Evolutionary conservation across 768 basidiomycete genomes (phyloP).

Genomic region (Pleurotus salmoneostramineus): DNA sequence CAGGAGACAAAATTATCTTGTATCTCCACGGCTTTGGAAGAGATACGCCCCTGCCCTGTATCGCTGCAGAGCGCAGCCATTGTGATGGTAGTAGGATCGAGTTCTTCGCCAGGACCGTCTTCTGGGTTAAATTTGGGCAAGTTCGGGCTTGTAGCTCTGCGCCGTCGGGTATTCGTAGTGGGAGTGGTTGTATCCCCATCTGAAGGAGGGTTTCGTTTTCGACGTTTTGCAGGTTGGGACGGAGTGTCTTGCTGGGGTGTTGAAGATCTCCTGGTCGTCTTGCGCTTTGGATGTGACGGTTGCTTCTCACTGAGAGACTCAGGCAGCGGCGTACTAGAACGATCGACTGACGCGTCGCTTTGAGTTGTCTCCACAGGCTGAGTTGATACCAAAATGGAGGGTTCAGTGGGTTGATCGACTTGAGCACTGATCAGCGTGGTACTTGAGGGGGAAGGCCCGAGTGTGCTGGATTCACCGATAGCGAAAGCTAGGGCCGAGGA

Average conservation of each 20-base stretch:
- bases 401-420: no score
- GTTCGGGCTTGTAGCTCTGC: constrained; percentile 43
- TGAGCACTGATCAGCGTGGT: no score
- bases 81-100: constrained; percentile 81
- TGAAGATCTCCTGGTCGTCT: constrained; percentile 5
- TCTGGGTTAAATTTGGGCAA: constrained; percentile 53
- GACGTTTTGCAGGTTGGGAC: background rate
- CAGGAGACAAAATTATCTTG: constrained; percentile 66
- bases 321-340: background rate
- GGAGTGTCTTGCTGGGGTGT: background rate
- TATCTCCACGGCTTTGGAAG: constrained; percentile 72
- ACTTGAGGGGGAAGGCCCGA: no score
- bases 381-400: no score
- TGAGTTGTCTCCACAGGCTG: background rate
- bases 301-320: background rate
- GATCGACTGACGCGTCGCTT: background rate
- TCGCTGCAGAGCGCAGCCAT: constrained; percentile 81
- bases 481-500: background rate
- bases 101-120: constrained; percentile 67
- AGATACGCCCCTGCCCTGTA: constrained; percentile 74
- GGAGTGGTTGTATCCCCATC: background rate
- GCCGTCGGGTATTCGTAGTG: constrained; percentile 24
- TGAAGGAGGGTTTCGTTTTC: background rate
- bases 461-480: background rate
- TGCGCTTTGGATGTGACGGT: constrained; percentile 8